Evolutionary conservation across 768 basidiomycete genomes (phyloP).

Genomic region (Trametopsis cervina): DNA sequence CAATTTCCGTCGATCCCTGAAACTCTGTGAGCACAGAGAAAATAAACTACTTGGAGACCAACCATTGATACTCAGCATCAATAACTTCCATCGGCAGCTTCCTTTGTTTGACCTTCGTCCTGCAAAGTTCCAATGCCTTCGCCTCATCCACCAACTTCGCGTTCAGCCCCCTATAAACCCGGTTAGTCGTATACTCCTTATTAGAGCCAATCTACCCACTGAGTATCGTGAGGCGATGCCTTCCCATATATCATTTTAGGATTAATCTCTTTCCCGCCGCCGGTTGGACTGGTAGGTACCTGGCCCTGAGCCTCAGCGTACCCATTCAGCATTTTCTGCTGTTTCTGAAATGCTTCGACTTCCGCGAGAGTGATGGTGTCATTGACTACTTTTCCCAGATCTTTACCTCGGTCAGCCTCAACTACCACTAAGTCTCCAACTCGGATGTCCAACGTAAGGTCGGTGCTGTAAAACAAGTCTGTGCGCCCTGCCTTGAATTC

Average conservation of each 20-base stretch:
- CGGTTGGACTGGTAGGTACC: conserved; percentile 43
- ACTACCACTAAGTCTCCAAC: conserved; percentile 94
- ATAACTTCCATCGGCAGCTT: conserved; percentile 98
- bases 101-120: conserved; percentile 88
- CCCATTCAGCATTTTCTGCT: conserved; percentile 47
- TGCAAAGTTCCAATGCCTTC: conserved; percentile 86
- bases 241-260: conserved; percentile 96
- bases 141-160: conserved; percentile 86
- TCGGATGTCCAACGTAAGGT: conserved; percentile 55
- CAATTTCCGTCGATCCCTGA: conserved; percentile 93
- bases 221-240: conserved; percentile 74
- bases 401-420: conserved; percentile 92
- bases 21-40: background rate
- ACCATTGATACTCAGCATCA: conserved; percentile 99
- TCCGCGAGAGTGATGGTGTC: conserved; percentile 86
- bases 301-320: conserved; percentile 25
- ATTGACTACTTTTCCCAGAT: conserved; percentile 87
- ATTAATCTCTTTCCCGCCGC: conserved; percentile 84
- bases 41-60: conserved; percentile 21
- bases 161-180: conserved; percentile 50
- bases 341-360: conserved; percentile 85
- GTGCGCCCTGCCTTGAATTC: conserved; percentile 97
- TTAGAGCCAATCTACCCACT: conserved; percentile 45
- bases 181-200: too few relatives aligned
- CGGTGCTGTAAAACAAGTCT: conserved; percentile 88